Evolutionary conservation across 306 rosid species (phyloP).

Genomic region (Pyrus pyrifolia): DNA sequence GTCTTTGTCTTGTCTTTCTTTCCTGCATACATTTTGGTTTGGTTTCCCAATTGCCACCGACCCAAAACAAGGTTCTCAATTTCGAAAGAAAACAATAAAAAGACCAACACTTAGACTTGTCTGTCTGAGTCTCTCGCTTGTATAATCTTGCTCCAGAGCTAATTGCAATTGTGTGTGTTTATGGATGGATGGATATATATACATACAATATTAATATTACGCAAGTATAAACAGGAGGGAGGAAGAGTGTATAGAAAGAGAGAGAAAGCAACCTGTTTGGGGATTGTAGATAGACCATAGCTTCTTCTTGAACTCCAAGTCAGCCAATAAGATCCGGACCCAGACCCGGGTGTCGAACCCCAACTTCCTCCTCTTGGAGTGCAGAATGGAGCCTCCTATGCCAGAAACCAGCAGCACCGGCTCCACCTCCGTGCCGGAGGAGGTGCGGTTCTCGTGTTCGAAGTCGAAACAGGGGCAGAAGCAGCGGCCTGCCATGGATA

Average conservation of each 20-base stretch:
- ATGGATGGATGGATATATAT: background rate
- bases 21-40: background rate
- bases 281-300: constrained; percentile 77
- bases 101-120: background rate
- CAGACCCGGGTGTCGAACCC: constrained; percentile 80
- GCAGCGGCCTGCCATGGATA: constrained; percentile 19
- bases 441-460: background rate
- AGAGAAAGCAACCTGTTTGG: constrained; percentile 47
- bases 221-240: too few species aligned
- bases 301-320: constrained; percentile 63
- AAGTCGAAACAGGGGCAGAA: constrained; percentile 42
- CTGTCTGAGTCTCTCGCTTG: too few species aligned
- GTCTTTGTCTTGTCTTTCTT: background rate
- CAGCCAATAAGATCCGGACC: constrained; percentile 78
- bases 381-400: constrained; percentile 82
- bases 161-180: too few species aligned
- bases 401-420: constrained; percentile 81
- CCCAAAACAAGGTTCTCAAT: background rate
- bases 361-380: constrained; percentile 48
- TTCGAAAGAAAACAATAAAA: background rate
- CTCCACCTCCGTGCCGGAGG: constrained; percentile 42
- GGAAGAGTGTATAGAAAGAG: background rate
- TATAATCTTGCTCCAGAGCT: too few species aligned
- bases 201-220: too few species aligned
- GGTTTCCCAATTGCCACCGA: background rate